Base-by-base conservation (phyloP, 441 rosid genomes). In the Viola pubescens region DNA sequence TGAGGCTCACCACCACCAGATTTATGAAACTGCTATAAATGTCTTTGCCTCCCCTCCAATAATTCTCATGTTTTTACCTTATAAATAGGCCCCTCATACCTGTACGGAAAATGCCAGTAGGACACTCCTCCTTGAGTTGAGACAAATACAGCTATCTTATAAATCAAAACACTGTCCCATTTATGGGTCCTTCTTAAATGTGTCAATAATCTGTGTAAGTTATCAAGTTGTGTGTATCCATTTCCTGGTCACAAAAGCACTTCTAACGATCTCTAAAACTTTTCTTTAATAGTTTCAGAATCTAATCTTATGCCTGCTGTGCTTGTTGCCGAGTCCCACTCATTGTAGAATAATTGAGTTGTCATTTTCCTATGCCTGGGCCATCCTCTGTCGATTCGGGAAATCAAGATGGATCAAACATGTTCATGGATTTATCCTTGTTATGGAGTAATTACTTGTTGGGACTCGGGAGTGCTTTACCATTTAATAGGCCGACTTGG, bases 311-410 rank as follows among this genome's bases (percentile, higher is more conserved):
- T 65, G 50, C 48, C 58, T 42, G 54, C 41, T 54, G 49, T 49
- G 39, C 65, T 50, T 19, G 56, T 50, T 48, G 65, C 46, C 19
- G 40, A 66, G 55, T 44, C 51, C 57, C 69, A 62, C 48, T 56
- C 46, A 62, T 70, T 38, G 19, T 60, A 52, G 53, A 68, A 79
- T 77, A 69, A 79, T 79, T 71, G 75, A 66, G 73, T 53, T 58
- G 71, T 54, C 73, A 59, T 38, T 64, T 62, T 73, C 65, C 54
- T 39, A 38, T 40, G 2, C 58, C 51, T 72, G 84, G 79, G 69
- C 78, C 82, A 74, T 68, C 37, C 34, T 49, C 4, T 73, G 81
- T 75, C 60, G 59, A 72, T 61, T 66, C 67, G 52, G 34, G 59
- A 58, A 64, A 67, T 62, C 75, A 59, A 62, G 56, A 68, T 48